phyloP scores from a whole-genome alignment of 306 rosid species.

The Vigna angularis region DNA sequence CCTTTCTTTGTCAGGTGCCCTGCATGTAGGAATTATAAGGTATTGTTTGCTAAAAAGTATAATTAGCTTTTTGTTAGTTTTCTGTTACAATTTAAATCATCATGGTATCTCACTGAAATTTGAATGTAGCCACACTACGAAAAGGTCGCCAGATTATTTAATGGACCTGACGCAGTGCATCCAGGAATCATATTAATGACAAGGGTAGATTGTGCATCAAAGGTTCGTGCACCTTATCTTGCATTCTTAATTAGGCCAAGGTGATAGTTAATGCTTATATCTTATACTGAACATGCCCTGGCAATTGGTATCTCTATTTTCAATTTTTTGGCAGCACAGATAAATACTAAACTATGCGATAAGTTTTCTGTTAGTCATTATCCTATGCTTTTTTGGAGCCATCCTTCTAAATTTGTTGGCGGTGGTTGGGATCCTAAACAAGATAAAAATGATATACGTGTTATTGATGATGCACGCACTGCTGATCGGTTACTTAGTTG shows the following conservation, averaged over 20 bases:
- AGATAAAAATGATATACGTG: constrained; percentile 68
- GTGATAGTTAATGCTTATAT: constrained; percentile 17
- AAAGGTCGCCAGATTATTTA: constrained; percentile 95
- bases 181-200: constrained; percentile 90
- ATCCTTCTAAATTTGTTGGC: constrained; percentile 83
- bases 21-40: constrained; percentile 98
- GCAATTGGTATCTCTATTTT: constrained; percentile 54
- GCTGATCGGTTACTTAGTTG: constrained; percentile 84
- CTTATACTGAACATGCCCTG: constrained; percentile 39
- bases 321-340: constrained; percentile 92
- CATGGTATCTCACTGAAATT: constrained; percentile 34
- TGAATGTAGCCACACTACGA: constrained; percentile 86
- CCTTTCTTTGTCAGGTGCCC: constrained; percentile 79
- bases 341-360: constrained; percentile 91
- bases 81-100: constrained; percentile 18
- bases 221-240: constrained; percentile 59
- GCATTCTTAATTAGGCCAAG: background rate
- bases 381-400: constrained; percentile 97
- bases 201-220: constrained; percentile 91
- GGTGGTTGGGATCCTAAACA: constrained; percentile 78
- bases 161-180: constrained; percentile 93
- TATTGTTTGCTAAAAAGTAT: constrained; percentile 43
- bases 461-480: constrained; percentile 73
- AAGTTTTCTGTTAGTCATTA: constrained; percentile 87
- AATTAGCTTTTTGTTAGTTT: background rate